Base-by-base conservation (phyloP, 495 filamentous ascomycete genomes). In the Astrothelium macrocarpum region DNA sequence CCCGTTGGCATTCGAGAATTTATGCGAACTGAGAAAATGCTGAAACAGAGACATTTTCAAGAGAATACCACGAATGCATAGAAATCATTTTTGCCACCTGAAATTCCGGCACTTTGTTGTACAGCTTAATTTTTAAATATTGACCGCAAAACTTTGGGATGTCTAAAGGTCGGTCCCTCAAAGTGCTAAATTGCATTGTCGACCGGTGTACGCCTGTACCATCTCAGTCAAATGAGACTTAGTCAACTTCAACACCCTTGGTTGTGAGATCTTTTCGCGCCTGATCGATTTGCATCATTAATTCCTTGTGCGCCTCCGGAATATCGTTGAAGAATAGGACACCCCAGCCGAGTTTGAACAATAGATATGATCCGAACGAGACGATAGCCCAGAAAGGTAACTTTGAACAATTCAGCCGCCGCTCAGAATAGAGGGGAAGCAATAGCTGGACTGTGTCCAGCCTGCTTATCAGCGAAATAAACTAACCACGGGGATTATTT, bases 251-350 rank as follows among this genome's bases (percentile, higher is more conserved):
- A 25, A 91, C 87, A 2, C 88, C 88, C 76, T 86, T 84, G 12
- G 78, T 75, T 65, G 80, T 77, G 72, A 91, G 75, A 61, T 91
- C 88, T 62, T 71, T 75, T 77, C 85, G 83, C 53, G 88, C 88
- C 70, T 82, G 56, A 68, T 89, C 79, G 71, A 91, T 90, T 80
- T 91, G 84, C 78, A 80, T 85, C 80, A 96, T 89, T 67, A 98
- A 77, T 77, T 96, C 93, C 68, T 85, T 81, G 75, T 97, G 88
- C 63, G 94, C 94, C 66, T 89, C 85, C 60, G 95, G 93, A 14
- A 94, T 91, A 77, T 97, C 90, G 78, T 95, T 91, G 82, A 98
- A 98, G 42, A 91, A 96, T 69, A 95, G 80, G 67, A 98, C 89
- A 43, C 93, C 93, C 79, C 85, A 85, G 60, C 94, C 94, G 31